These are phyloP conservation scores for Candida freyschussii DNA, from an alignment of 1,139 yeast genomes.

Conservation along the genomic window DNA sequence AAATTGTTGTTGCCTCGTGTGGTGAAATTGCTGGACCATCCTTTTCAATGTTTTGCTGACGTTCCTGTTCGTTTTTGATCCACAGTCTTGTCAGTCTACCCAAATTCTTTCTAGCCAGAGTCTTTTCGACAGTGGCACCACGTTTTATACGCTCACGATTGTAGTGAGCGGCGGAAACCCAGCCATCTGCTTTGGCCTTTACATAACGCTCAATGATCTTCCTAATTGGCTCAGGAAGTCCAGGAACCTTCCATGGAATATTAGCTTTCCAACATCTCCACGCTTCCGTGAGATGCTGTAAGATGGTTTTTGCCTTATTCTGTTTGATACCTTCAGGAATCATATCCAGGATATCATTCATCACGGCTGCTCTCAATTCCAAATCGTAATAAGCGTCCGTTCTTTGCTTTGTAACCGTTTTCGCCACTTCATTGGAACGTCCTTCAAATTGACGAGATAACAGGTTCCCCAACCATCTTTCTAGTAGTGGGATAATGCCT, in stretches of 20 bases:
- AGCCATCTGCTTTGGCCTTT: slow-evolving; percentile 94
- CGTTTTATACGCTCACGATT: slow-evolving; percentile 83
- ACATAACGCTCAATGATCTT: slow-evolving; percentile 83
- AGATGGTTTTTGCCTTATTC: slow-evolving; percentile 77
- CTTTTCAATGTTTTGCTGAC: slow-evolving; percentile 74
- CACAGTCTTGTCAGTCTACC: slow-evolving; percentile 90
- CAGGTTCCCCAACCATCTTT: slow-evolving; percentile 91
- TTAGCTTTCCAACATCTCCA: slow-evolving; percentile 99
- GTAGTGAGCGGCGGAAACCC: slow-evolving; percentile 91
- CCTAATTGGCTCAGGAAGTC: slow-evolving; percentile 87
- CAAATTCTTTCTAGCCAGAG: slow-evolving; percentile 86
- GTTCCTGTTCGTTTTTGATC: slow-evolving; percentile 87
- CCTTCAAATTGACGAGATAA: slow-evolving; percentile 95
- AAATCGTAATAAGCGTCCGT: slow-evolving; percentile 92
- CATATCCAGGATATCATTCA: slow-evolving; percentile 95
- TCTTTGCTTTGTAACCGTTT: slow-evolving; percentile 92
- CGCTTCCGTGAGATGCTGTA: slow-evolving; percentile 95
- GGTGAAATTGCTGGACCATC: slow-evolving; percentile 88
- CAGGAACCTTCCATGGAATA: slow-evolving; percentile 97
- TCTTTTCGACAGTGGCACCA: slow-evolving; percentile 90
- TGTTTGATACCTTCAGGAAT: slow-evolving; percentile 93
- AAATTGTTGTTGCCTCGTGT: slow-evolving; percentile 82
- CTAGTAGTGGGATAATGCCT: slow-evolving; percentile 89
- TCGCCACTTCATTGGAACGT: slow-evolving; percentile 86
- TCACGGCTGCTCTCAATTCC: slow-evolving; percentile 88